Percentiles rank a stretch among this genome's conserved stretches.
phyloP scores from a whole-genome alignment of 2,329 filamentous ascomycete genomes.

The Exophiala sp. region DNA sequence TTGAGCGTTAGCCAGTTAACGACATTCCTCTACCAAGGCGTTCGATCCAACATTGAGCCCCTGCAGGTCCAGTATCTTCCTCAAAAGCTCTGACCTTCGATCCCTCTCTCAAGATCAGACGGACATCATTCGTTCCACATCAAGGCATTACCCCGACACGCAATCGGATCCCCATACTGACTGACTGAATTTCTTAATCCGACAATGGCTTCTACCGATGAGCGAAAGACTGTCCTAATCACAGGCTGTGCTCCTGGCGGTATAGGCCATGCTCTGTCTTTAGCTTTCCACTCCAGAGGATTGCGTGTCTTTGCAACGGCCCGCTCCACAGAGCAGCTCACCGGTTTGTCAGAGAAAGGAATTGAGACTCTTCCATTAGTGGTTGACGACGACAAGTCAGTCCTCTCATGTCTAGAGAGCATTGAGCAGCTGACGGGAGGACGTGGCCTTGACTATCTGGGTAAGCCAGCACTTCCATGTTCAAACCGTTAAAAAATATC shows the following conservation, averaged over 20 bases:
- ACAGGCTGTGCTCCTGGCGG: conserved; percentile 42
- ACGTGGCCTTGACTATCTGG: conserved; percentile 25
- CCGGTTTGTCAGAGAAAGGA: conserved; percentile 14
- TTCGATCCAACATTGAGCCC: too few relatives aligned
- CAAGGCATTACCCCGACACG: too few relatives aligned
- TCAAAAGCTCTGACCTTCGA: too few relatives aligned
- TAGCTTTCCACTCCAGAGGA: conserved; percentile 34
- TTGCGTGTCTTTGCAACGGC: conserved; percentile 39
- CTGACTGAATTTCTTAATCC: not conserved
- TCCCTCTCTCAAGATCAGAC: too few relatives aligned
- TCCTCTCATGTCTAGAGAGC: conserved; percentile 7
- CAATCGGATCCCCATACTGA: too few relatives aligned
- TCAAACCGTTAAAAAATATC: not conserved
- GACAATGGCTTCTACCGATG: conserved; percentile 12
- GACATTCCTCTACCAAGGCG: too few relatives aligned
- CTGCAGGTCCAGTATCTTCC: too few relatives aligned
- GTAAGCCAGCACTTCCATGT: too few relatives aligned
- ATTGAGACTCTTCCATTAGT: conserved; percentile 31
- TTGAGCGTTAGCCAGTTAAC: too few relatives aligned
- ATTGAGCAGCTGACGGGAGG: conserved; percentile 17
- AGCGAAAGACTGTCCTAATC: conserved; percentile 24
- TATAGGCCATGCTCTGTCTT: conserved; percentile 37
- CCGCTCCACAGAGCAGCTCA: conserved; percentile 27
- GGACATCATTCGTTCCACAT: too few relatives aligned
- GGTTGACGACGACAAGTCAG: conserved; percentile 26